These are phyloP conservation scores for Mollisia scopiformis DNA, from an alignment of 2,329 filamentous ascomycete species.

Conservation along the genomic window DNA sequence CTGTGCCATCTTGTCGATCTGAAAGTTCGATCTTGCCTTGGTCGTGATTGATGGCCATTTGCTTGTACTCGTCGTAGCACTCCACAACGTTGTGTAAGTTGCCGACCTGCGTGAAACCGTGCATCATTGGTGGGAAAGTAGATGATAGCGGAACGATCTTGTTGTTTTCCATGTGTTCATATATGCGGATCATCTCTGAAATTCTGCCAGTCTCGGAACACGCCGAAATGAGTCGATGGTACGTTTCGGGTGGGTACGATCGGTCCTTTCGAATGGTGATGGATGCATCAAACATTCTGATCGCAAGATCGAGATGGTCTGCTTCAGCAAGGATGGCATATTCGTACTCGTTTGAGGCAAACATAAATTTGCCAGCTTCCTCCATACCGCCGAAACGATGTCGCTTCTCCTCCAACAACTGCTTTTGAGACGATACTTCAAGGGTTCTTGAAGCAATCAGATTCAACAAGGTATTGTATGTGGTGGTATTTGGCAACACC, in stretches of 20 bases:
- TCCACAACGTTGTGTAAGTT: slow-evolving; percentile 89
- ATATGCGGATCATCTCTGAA: slow-evolving; percentile 87
- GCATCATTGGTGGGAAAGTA: slow-evolving; percentile 92
- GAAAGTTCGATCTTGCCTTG: slow-evolving; percentile 69
- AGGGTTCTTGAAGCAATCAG: slow-evolving; percentile 80
- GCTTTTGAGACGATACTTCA: slow-evolving; percentile 75
- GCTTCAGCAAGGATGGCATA: slow-evolving; percentile 86
- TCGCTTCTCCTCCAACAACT: slow-evolving; percentile 78
- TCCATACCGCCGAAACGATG: slow-evolving; percentile 84
- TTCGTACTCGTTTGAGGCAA: slow-evolving; percentile 85
- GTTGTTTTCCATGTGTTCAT: slow-evolving; percentile 85
- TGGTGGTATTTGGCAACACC: slow-evolving; percentile 79
- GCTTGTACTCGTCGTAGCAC: slow-evolving; percentile 93
- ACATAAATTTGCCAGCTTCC: slow-evolving; percentile 82
- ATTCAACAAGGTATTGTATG: slow-evolving; percentile 85
- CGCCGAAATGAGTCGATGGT: slow-evolving; percentile 82
- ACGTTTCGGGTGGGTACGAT: slow-evolving; percentile 78
- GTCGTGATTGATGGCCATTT: slow-evolving; percentile 83
- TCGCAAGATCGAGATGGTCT: slow-evolving; percentile 80
- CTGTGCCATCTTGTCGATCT: slow-evolving; percentile 76
- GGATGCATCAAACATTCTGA: slow-evolving; percentile 84
- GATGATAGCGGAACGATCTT: slow-evolving; percentile 75
- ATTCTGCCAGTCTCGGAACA: slow-evolving; percentile 82
- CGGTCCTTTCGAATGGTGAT: slow-evolving; percentile 57
- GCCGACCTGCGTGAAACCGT: slow-evolving; percentile 81